Conservation (phyloP, 306 rosid species). For the Inga laurina region DNA sequence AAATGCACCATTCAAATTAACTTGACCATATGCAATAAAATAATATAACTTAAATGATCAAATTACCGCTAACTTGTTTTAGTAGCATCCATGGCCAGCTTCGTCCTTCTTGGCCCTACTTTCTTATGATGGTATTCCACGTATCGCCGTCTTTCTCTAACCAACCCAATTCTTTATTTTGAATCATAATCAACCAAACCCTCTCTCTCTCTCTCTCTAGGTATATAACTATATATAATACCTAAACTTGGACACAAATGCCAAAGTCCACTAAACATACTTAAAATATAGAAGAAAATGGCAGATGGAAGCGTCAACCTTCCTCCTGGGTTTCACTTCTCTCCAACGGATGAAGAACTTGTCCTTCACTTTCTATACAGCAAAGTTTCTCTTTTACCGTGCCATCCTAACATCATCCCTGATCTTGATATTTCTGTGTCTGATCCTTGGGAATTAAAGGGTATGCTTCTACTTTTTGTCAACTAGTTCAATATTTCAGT, state of each 20-base stretch:
- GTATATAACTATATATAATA: not conserved
- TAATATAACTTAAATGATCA: slow-evolving; percentile 30
- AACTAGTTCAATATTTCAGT: slow-evolving; percentile 10
- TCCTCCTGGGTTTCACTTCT: slow-evolving; percentile 60
- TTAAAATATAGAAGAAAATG: slow-evolving; percentile 5
- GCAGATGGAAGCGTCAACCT: slow-evolving; percentile 42
- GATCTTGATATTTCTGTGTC: slow-evolving; percentile 42
- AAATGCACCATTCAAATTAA: slow-evolving; percentile 18
- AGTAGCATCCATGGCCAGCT: slow-evolving; percentile 26
- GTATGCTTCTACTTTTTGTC: slow-evolving; percentile 23
- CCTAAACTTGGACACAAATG: slow-evolving; percentile 18
- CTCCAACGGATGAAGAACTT: slow-evolving; percentile 60
- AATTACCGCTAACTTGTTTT: slow-evolving; percentile 22
- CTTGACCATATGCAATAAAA: slow-evolving; percentile 16
- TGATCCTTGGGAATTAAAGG: slow-evolving; percentile 49
- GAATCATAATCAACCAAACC: slow-evolving; percentile 15
- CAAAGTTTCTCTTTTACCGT: slow-evolving; percentile 41
- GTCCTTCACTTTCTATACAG: slow-evolving; percentile 51
- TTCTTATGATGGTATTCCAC: slow-evolving; percentile 42
- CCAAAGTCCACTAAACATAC: slow-evolving; percentile 16
- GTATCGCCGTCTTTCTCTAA: slow-evolving; percentile 38
- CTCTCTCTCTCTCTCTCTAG: not conserved
- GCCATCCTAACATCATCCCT: slow-evolving; percentile 52
- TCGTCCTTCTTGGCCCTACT: slow-evolving; percentile 33
- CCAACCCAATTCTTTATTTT: slow-evolving; percentile 28